Base-by-base conservation (phyloP, 1,284 basidiomycete species). In the Cystobasidium sp. region DNA sequence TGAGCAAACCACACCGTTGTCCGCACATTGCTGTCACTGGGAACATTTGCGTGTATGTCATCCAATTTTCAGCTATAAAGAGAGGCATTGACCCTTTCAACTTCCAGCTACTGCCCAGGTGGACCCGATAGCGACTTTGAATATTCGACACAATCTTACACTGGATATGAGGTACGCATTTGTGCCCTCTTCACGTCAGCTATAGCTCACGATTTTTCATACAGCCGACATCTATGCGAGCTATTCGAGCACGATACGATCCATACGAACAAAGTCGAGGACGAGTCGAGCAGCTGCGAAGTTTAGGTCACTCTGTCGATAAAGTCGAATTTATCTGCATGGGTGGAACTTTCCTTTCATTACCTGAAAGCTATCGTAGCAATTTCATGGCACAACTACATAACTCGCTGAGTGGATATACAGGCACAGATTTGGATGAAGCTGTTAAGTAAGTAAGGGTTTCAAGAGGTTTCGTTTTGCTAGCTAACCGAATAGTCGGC, bases 1-100 rank as follows among this genome's bases (percentile, higher is more conserved):
- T 99, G 97, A 97, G 95, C 86, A 99, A 99, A 82, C 97, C 97
- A 1, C 97, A 99, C 86, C 88, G 97, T 65, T 99, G 97, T 85
- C 97, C 97, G 6, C 97, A 99, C 84, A 99, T 99, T 75, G 97
- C 97, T 6, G 96, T 99, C 91, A 99, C 97, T 0, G 97, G 97
- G n/a, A 98, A 99, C 81, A 98, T 99, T 67, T 99, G 97, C 84
- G 96, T 99, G 89, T 94, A 80, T 78, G 89, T 84, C 24, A 8
- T 55, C 52, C 75, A 3, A 47, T 14, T 31, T 4, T 20, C 31
- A 46, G 47, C 43, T 74, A 9, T 5, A n/a, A 18, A 22, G 20
- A 31, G 12, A 37, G 31, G 16, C 18, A 55, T 24, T 31, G 16
- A 43, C 31, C 41, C 14, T 12, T 31, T 14, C 22, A 16, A 46